Evolutionary conservation across 1,284 basidiomycete species (phyloP).

Genomic region (Kalmanozyma brasiliensis): DNA sequence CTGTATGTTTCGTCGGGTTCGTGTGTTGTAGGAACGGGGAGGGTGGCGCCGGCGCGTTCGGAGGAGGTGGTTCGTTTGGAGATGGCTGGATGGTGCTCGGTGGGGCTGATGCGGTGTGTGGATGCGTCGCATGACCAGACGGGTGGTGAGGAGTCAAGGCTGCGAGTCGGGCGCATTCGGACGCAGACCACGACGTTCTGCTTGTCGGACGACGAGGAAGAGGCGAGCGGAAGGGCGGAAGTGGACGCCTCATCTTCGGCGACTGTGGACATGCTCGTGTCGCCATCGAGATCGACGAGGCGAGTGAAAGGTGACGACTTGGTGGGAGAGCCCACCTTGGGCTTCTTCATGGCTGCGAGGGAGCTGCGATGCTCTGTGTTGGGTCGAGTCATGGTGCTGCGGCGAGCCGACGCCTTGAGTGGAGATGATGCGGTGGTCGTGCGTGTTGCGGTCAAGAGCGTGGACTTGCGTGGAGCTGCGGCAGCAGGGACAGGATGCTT

Average conservation of each 20-base stretch:
- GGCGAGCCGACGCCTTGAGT: slow-evolving; percentile 17
- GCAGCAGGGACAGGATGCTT: slow-evolving; percentile 5
- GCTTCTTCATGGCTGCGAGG: slow-evolving; percentile 38
- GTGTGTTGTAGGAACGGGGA: slow-evolving; percentile 8
- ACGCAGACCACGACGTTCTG: slow-evolving; percentile 67
- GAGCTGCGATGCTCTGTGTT: slow-evolving; percentile 17
- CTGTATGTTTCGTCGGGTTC: slow-evolving; percentile 55
- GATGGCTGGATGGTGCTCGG: slow-evolving; percentile 63
- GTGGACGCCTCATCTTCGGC: slow-evolving; percentile 16
- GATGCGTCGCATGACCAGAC: slow-evolving; percentile 56
- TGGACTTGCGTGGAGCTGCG: slow-evolving; percentile 8
- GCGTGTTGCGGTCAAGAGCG: slow-evolving; percentile 21
- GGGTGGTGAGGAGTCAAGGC: slow-evolving; percentile 11
- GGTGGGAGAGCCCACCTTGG: slow-evolving; percentile 39
- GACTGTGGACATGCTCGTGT: slow-evolving; percentile 13
- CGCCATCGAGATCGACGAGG: neutral
- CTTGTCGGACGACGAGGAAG: slow-evolving; percentile 28
- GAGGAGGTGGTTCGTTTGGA: slow-evolving; percentile 58
- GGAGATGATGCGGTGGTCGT: slow-evolving; percentile 14
- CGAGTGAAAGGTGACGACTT: slow-evolving; percentile 37
- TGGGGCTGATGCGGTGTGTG: slow-evolving; percentile 55
- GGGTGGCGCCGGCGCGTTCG: slow-evolving; percentile 30
- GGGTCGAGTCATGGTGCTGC: slow-evolving; percentile 9
- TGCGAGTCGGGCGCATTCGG: slow-evolving; percentile 51
- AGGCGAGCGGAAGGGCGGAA: slow-evolving; percentile 4